A percentile compares a stretch with the other conserved stretches of the same genome.
These are phyloP conservation scores for Avena insularis DNA, from an alignment of 176 grass and related monocot species.

Conservation along the genomic window DNA sequence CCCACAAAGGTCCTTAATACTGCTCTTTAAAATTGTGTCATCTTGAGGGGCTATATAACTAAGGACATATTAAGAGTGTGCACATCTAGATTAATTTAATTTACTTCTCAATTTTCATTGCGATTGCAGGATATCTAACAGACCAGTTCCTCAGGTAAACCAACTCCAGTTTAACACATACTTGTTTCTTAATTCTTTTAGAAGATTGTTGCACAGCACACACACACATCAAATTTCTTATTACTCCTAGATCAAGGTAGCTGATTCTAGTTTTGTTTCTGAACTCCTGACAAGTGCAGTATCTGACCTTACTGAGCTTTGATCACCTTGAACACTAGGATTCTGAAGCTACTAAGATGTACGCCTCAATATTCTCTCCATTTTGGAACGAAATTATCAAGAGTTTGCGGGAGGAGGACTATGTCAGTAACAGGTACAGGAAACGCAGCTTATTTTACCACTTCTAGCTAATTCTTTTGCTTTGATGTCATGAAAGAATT, in stretches of 20 bases:
- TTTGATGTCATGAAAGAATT: constrained; percentile 33
- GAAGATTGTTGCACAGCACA: background rate
- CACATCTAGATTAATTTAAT: constrained; percentile 11
- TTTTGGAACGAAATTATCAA: constrained; percentile 99
- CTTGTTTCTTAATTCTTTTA: constrained; percentile 12
- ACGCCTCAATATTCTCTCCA: constrained; percentile 85
- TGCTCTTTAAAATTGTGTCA: constrained; percentile 24
- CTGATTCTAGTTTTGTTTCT: constrained; percentile 13
- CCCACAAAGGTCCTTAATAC: constrained; percentile 59
- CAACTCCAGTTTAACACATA: background rate
- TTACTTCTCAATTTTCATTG: constrained; percentile 18
- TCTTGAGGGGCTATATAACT: constrained; percentile 24
- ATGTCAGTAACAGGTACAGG: constrained; percentile 77
- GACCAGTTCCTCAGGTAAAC: constrained; percentile 71
- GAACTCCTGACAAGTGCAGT: background rate
- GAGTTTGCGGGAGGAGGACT: constrained; percentile 97
- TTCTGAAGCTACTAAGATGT: constrained; percentile 63
- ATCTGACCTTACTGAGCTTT: background rate
- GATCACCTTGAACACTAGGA: constrained; percentile 51
- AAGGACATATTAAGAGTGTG: background rate
- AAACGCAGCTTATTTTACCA: constrained; percentile 16
- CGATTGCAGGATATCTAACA: constrained; percentile 52
- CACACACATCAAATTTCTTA: background rate
- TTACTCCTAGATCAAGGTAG: background rate
- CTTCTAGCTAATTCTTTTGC: constrained; percentile 7